These are phyloP conservation scores for Saitozyma sp. DNA, from an alignment of 768 basidiomycete genomes.

Conservation along the genomic window DNA sequence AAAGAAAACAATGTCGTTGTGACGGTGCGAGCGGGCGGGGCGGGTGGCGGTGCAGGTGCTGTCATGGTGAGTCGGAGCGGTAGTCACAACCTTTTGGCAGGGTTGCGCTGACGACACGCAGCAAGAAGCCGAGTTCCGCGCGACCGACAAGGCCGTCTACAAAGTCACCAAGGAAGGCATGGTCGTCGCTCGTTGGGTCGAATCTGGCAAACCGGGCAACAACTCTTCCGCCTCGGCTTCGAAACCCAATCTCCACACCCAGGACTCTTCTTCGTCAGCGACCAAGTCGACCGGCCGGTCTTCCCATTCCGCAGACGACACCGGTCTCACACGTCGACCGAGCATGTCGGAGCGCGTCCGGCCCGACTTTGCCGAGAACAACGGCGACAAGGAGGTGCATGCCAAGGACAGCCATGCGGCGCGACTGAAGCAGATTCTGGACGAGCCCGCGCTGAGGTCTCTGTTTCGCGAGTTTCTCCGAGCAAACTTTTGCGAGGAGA, in stretches of 20 bases:
- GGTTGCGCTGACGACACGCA: slow-evolving; percentile 47
- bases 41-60: slow-evolving; percentile 41
- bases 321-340: not conserved
- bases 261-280: slow-evolving; percentile 66
- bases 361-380: slow-evolving; percentile 23
- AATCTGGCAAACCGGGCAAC: not conserved
- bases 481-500: slow-evolving; percentile 96
- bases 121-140: slow-evolving; percentile 95
- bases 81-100: not conserved
- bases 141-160: slow-evolving; percentile 93
- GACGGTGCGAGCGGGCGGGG: slow-evolving; percentile 40
- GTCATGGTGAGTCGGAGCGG: slow-evolving; percentile 37
- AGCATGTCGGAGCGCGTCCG: slow-evolving; percentile 5
- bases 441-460: slow-evolving; percentile 81
- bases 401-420: slow-evolving; percentile 88
- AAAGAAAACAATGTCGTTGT: slow-evolving; percentile 43
- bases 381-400: slow-evolving; percentile 39
- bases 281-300: not conserved
- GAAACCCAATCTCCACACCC: slow-evolving; percentile 49
- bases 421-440: slow-evolving; percentile 84
- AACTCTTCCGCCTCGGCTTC: slow-evolving; percentile 11
- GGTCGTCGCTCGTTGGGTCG: slow-evolving; percentile 73
- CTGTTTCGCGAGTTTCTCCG: slow-evolving; percentile 94
- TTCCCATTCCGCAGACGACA: not conserved
- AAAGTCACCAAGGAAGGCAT: slow-evolving; percentile 89